Conservation (phyloP, 1,284 basidiomycete species). For the Rhodotorula sp. region DNA sequence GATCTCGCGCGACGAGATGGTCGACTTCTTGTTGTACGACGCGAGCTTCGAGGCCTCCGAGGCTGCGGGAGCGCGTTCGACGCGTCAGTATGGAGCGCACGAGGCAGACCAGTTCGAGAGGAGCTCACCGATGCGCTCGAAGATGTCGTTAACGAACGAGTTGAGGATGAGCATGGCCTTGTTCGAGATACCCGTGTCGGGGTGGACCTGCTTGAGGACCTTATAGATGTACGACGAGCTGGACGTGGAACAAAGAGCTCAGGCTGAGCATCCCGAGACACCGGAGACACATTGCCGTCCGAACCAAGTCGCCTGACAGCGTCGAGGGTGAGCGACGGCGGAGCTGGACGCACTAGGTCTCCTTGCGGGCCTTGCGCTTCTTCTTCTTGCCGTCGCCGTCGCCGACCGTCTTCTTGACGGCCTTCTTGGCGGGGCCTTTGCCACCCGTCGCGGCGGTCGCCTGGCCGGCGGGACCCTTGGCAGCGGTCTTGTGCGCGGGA, state of each 20-base stretch:
- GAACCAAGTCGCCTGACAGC: background rate
- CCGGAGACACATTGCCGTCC: background rate
- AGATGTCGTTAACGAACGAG: slow-evolving; percentile 57
- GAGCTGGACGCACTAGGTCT: slow-evolving; percentile 29
- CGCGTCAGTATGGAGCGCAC: too few species aligned
- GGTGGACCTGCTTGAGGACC: slow-evolving; percentile 88
- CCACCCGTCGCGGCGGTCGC: slow-evolving; percentile 23
- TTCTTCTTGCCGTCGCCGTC: slow-evolving; percentile 52
- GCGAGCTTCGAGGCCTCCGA: slow-evolving; percentile 88
- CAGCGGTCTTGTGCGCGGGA: background rate
- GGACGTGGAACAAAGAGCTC: background rate
- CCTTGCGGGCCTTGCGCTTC: slow-evolving; percentile 71
- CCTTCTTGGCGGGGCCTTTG: slow-evolving; percentile 31
- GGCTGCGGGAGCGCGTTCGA: slow-evolving; percentile 71
- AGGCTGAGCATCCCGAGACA: background rate
- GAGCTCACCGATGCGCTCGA: slow-evolving; percentile 50
- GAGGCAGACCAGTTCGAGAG: rapidly evolving
- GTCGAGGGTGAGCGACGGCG: background rate
- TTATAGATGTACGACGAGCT: slow-evolving; percentile 45
- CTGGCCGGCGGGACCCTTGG: slow-evolving; percentile 23
- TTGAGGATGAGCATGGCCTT: slow-evolving; percentile 95
- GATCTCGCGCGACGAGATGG: slow-evolving; percentile 90
- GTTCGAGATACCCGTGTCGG: slow-evolving; percentile 95
- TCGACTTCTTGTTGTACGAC: slow-evolving; percentile 89
- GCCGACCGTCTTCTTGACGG: slow-evolving; percentile 51